Base-by-base conservation (phyloP, 208 protist genomes). In the Jaenimonas drosophilae region DNA sequence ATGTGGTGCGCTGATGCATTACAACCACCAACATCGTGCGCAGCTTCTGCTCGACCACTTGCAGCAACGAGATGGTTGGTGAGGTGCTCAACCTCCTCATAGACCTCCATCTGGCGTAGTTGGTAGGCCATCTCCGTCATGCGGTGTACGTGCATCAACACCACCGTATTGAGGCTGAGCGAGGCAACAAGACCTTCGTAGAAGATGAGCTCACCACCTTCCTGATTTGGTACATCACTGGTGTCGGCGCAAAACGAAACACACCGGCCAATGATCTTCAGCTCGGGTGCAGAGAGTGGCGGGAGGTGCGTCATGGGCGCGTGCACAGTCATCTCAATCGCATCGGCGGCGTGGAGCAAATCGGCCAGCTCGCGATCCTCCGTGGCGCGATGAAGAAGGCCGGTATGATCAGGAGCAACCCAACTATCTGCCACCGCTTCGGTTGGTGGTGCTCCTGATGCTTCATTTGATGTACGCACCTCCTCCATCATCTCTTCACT, bases 181-280 rank as follows among this genome's bases (percentile, higher is more conserved):
- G 66, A 80, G 21, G 37, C 59, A 12, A 92, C 73, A 1, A 86
- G 45, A 34, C 83, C 83, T 42, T 88, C 68, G 48, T 88, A 92
- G 42, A 67, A 54, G 19, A 86, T 64, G 2, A 64, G 31, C 26
- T 51, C 28, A 1, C 37, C 54, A 30, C 82, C 65, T 17, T 64
- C 70, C n/a, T 61, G 41, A n/a, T n/a, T n/a, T n/a, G n/a, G n/a
- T 11, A 11, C 37, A 20, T 25, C 19, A 20, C 16, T 42, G 9
- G 76, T 78, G 29, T 88, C 83, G 3, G 65, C 69, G 1, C 46
- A 50, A 63, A 92, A 83, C 2, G 64, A 78, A 20, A 92, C 78
- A 41, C 67, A 75, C n/a, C 78, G 75, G 0, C 83, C 83, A 29
- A 92, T 88, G 41, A 86, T 65, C 46, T 77, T 79, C 40, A 92